Evolutionary conservation across 1,284 basidiomycete species (phyloP).

Genomic region (Bjerkandera adusta): DNA sequence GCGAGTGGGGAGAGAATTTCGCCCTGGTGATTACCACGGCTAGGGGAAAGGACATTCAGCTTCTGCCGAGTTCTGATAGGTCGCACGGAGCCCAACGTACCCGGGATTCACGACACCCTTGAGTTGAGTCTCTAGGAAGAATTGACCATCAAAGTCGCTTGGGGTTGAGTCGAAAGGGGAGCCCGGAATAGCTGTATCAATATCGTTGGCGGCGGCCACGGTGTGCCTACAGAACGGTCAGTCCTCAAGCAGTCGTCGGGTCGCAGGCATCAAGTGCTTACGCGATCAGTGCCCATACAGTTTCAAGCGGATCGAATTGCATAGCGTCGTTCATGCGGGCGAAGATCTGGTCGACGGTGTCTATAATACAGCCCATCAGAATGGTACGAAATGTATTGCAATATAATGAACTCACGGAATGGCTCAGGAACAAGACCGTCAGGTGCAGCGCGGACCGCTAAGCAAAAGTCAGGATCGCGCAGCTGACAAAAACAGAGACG

Average conservation of each 20-base stretch:
- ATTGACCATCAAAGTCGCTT: slow-evolving; percentile 37
- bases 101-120: slow-evolving; percentile 31
- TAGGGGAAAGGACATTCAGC: slow-evolving; percentile 33
- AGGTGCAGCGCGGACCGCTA: slow-evolving; percentile 21
- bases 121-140: slow-evolving; percentile 39
- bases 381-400: neutral
- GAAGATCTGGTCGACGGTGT: slow-evolving; percentile 28
- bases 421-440: slow-evolving; percentile 29
- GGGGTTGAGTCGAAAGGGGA: slow-evolving; percentile 33
- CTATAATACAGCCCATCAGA: slow-evolving; percentile 9
- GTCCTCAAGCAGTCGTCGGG: too few species aligned
- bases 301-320: slow-evolving; percentile 25
- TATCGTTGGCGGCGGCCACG: slow-evolving; percentile 26
- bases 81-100: too few species aligned
- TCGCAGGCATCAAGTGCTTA: too few species aligned
- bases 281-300: slow-evolving; percentile 28
- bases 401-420: slow-evolving; percentile 15
- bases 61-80: too few species aligned
- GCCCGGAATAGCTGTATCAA: slow-evolving; percentile 24
- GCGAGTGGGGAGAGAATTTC: slow-evolving; percentile 29
- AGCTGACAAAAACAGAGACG: neutral
- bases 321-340: slow-evolving; percentile 26
- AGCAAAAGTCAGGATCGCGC: neutral
- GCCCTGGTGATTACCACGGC: slow-evolving; percentile 28
- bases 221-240: too few species aligned